Conservation (phyloP, 116 monocot species). For the Cymodocea nodosa region DNA sequence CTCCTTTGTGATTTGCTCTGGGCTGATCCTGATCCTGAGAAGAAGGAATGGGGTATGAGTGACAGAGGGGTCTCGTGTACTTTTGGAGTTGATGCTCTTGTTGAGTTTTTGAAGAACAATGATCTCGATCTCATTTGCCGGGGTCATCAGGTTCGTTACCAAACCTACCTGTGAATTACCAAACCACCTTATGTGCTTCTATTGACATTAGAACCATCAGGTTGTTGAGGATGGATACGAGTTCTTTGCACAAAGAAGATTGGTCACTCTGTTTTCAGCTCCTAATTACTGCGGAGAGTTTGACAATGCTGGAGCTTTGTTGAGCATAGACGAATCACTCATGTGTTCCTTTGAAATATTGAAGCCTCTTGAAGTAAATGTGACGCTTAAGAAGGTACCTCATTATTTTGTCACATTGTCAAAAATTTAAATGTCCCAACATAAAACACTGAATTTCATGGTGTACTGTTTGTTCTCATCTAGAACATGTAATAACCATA, state of each 20-base stretch:
- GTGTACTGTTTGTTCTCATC: too few relatives aligned
- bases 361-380: conserved; percentile 3
- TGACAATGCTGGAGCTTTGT: conserved; percentile 13
- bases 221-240: conserved; percentile 21
- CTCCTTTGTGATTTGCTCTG: conserved; percentile 17
- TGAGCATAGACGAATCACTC: conserved; percentile 12
- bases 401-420: background rate
- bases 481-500: too few relatives aligned
- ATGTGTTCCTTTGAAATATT: conserved; percentile 12
- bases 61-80: conserved; percentile 16
- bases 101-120: conserved; percentile 11
- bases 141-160: conserved; percentile 11
- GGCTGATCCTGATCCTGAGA: conserved; percentile 10
- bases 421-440: too few relatives aligned
- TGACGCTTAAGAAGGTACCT: background rate
- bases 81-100: conserved; percentile 9
- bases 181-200: background rate
- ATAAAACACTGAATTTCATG: too few relatives aligned
- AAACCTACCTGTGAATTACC: background rate
- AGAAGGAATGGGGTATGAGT: conserved; percentile 6
- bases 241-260: conserved; percentile 14
- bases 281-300: conserved; percentile 10
- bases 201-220: background rate
- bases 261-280: conserved; percentile 16
- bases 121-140: conserved; percentile 16